Base-by-base conservation (phyloP, 805 yeast genomes). In the Torulaspora maleeae region DNA sequence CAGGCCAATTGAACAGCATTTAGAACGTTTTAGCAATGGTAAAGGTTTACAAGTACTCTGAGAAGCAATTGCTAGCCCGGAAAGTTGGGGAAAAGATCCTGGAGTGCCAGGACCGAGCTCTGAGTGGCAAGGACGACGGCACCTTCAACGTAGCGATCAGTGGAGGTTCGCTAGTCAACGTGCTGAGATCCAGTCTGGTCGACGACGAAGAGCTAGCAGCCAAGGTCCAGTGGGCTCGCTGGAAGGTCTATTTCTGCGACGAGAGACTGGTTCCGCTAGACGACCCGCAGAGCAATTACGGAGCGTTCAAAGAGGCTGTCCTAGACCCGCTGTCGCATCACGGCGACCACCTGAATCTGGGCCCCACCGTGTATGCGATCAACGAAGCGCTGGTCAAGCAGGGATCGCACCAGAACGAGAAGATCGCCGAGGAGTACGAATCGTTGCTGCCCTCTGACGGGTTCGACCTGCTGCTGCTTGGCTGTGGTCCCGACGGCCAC, bases 401-500 rank as follows among this genome's bases (percentile, higher is more conserved):
- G 9, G 74, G 78, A 6, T 74, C 79, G 5, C 72, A 78, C 27
- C 67, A 67, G 3, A 73, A 73, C 44, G 75, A 74, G 35, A 73
- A 68, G 35, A 78, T 86, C 55, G 89, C 95, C 4, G 53, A 60
- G 13, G 82, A 76, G 38, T 89, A 89, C 64, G 82, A 77, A 52
- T 49, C 70, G 1, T 68, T 72, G 35, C 66, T 89, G 42, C 87
- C 91, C 8, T 30, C 48, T 19, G 24, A 36, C 5, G 49, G 49
- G 3, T 58, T 78, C 27, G 95, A 89, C 65, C 69, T 88, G 55
- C 70, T 89, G 17, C 69, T 88, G 45, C 73, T 89, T 51, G 97
- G 97, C 17, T 85, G 93, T 64, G 97, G 97, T 6, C 96, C 96
- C 28, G 97, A 89, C 60, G 97, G 96, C 30, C 97, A 89, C 66